phyloP scores from a whole-genome alignment of 371 early-diverging fungal species.

The Mortierella sp. region DNA sequence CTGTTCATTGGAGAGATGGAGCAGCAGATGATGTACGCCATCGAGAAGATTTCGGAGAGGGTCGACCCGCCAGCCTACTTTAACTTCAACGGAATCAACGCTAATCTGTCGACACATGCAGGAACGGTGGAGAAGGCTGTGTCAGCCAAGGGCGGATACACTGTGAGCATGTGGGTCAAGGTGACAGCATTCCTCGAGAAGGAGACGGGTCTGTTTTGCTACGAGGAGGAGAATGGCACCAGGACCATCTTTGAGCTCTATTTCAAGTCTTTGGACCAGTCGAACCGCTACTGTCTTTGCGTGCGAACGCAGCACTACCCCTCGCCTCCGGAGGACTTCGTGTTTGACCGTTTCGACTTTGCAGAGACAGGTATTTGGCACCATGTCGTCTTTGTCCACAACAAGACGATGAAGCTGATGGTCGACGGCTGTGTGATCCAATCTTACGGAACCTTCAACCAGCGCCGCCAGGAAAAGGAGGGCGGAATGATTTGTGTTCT shows the following conservation, averaged over 20 bases:
- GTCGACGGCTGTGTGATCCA: slow-evolving; percentile 61
- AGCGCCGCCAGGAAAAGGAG: slow-evolving; percentile 56
- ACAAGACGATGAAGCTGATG: slow-evolving; percentile 59
- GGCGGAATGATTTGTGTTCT: slow-evolving; percentile 53
- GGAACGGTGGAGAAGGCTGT: slow-evolving; percentile 56
- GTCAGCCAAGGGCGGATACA: slow-evolving; percentile 58
- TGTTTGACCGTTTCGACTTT: slow-evolving; percentile 62
- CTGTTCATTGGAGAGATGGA: slow-evolving; percentile 61
- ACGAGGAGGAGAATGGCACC: slow-evolving; percentile 58
- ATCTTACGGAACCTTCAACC: slow-evolving; percentile 61
- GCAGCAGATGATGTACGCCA: slow-evolving; percentile 62
- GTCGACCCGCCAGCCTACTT: slow-evolving; percentile 61
- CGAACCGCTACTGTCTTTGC: slow-evolving; percentile 61
- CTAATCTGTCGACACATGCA: slow-evolving; percentile 51
- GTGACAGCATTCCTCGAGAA: slow-evolving; percentile 60
- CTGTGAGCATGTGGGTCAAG: slow-evolving; percentile 60
- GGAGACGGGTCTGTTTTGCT: slow-evolving; percentile 61
- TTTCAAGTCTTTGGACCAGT: slow-evolving; percentile 59
- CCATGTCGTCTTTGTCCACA: slow-evolving; percentile 60
- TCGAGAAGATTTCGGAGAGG: slow-evolving; percentile 59
- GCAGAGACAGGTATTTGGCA: slow-evolving; percentile 61
- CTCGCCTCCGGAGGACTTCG: slow-evolving; percentile 61
- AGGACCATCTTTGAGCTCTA: slow-evolving; percentile 61
- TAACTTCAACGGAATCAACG: slow-evolving; percentile 60
- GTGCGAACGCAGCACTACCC: slow-evolving; percentile 63